Percentiles rank a stretch among this genome's conserved stretches.
These are phyloP conservation scores for Hygrophila difformis DNA, from an alignment of 257 asterid species.

Conservation along the genomic window DNA sequence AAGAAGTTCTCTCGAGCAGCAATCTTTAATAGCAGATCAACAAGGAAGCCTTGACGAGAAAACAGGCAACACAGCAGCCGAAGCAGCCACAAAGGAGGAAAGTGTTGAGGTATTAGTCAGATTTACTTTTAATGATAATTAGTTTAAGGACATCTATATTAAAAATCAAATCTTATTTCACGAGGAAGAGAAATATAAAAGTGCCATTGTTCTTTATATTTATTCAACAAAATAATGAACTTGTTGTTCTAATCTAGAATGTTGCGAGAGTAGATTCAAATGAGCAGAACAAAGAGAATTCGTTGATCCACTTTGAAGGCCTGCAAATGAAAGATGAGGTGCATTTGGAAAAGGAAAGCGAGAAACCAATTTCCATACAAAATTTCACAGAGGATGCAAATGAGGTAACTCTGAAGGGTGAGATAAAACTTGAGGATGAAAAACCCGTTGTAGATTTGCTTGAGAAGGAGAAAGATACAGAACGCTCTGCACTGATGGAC, in stretches of 20 bases:
- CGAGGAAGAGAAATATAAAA: too few relatives aligned
- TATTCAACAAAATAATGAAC: too few relatives aligned
- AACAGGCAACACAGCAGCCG: too few relatives aligned
- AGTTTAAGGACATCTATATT: too few relatives aligned
- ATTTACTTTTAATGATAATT: too few relatives aligned
- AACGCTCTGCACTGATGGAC: conserved; percentile 3
- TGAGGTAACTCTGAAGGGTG: not conserved
- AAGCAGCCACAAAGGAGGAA: too few relatives aligned
- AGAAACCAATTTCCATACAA: not conserved
- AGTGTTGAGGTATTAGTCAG: too few relatives aligned
- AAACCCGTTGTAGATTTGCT: conserved; percentile 9
- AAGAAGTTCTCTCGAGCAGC: too few relatives aligned
- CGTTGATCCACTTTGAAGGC: conserved; percentile 11
- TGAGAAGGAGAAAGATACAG: conserved; percentile 6
- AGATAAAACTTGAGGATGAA: conserved; percentile 11
- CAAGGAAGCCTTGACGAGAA: too few relatives aligned
- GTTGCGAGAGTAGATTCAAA: conserved; percentile 13
- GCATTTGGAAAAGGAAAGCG: conserved; percentile 14
- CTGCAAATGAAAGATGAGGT: conserved; percentile 15
- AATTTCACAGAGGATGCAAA: not conserved
- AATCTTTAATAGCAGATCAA: too few relatives aligned
- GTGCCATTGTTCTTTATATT: too few relatives aligned
- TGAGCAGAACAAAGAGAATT: conserved; percentile 16
- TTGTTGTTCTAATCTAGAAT: conserved; percentile 7
- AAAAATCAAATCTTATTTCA: too few relatives aligned